Percentiles rank a stretch among this genome's conserved stretches.
These are phyloP conservation scores for Begonia peltatifolia DNA, from an alignment of 306 rosid species.

Conservation along the genomic window DNA sequence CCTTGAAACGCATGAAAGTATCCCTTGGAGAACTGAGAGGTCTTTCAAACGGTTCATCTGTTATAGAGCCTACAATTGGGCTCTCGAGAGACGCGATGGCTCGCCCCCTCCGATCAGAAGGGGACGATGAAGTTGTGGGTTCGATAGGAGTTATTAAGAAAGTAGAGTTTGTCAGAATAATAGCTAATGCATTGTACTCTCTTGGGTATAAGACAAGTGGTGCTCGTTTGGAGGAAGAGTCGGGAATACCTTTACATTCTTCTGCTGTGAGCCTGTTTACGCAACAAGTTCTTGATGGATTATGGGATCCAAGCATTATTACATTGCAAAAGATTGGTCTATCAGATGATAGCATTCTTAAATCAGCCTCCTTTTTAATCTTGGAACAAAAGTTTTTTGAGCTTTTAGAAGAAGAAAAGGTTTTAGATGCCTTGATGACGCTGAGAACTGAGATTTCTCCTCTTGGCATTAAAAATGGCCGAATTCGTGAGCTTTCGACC, in stretches of 20 bases:
- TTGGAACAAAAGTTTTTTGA: constrained; percentile 86
- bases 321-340: constrained; percentile 62
- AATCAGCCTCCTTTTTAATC: constrained; percentile 63
- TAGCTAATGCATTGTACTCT: constrained; percentile 81
- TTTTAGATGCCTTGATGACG: constrained; percentile 73
- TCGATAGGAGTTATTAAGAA: constrained; percentile 73
- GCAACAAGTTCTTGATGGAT: constrained; percentile 74
- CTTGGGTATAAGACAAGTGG: constrained; percentile 84
- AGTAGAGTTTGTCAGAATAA: constrained; percentile 89
- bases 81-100: constrained; percentile 77
- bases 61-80: constrained; percentile 46
- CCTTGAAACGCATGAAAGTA: constrained; percentile 75
- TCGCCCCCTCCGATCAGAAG: constrained; percentile 68
- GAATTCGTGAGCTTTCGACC: constrained; percentile 74
- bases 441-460: constrained; percentile 82
- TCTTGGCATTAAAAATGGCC: constrained; percentile 32
- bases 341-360: constrained; percentile 38
- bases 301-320: constrained; percentile 68
- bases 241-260: constrained; percentile 77
- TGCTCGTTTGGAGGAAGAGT: constrained; percentile 80
- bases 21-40: constrained; percentile 48
- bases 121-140: constrained; percentile 81
- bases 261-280: constrained; percentile 46
- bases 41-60: constrained; percentile 75
- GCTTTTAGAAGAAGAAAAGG: constrained; percentile 48